Evolutionary conservation across 192 early-diverging fungal genomes (phyloP).

Genomic region (Funneliformis mosseae): DNA sequence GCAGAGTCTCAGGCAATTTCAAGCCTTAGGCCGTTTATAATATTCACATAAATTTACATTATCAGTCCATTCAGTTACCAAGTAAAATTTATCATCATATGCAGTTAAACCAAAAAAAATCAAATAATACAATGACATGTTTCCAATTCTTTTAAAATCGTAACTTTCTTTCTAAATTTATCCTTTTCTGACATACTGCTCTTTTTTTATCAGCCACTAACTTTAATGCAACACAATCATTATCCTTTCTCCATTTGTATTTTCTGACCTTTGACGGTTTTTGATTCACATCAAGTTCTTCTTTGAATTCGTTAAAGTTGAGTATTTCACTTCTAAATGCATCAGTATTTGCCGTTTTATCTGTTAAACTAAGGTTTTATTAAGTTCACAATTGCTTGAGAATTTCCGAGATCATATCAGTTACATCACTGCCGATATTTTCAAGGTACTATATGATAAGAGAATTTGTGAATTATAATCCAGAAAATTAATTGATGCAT

Average conservation of each 20-base stretch:
- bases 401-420: background rate
- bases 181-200: background rate
- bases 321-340: background rate
- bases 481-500: too few relatives aligned
- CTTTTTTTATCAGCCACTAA: background rate
- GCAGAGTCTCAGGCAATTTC: conserved; percentile 43
- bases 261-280: background rate
- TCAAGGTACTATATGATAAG: background rate
- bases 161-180: background rate
- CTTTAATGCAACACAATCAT: background rate
- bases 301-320: background rate
- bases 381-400: background rate
- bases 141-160: conserved; percentile 19
- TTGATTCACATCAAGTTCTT: background rate
- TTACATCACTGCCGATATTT: background rate
- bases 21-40: conserved; percentile 43
- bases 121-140: background rate
- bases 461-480: too few relatives aligned
- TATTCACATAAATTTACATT: conserved; percentile 33
- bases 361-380: background rate
- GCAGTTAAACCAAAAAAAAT: conserved; percentile 16
- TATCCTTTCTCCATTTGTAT: background rate
- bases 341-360: background rate
- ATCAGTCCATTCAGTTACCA: conserved; percentile 31
- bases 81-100: background rate